Evolutionary conservation across 257 asterid genomes (phyloP).

Genomic region (Nicotiana knightiana): DNA sequence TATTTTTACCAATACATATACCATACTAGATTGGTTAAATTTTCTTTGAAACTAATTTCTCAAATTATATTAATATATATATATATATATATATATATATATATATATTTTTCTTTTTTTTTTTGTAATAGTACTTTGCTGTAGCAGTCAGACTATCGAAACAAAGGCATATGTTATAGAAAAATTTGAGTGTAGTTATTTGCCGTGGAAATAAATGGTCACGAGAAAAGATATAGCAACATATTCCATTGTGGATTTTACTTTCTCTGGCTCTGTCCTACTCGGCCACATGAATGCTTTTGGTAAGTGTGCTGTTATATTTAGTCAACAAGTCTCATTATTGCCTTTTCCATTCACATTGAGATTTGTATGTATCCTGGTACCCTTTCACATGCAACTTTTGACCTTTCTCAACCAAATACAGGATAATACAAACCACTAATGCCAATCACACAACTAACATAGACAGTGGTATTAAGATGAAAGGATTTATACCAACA

Average conservation of each 20-base stretch:
- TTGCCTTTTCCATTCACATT: neutral
- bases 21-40: no score
- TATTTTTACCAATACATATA: no score
- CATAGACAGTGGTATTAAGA: neutral
- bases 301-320: neutral
- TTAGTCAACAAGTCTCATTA: neutral
- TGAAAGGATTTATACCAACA: neutral
- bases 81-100: no score
- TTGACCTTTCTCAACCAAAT: neutral
- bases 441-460: neutral
- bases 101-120: no score
- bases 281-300: neutral
- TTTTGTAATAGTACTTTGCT: no score
- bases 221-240: neutral
- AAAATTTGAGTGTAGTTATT: neutral
- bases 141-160: no score
- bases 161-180: no score
- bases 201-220: neutral
- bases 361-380: neutral
- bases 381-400: neutral
- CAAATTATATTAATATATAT: no score
- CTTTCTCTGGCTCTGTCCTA: neutral
- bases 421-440: neutral
- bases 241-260: neutral
- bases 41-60: no score